Base-by-base conservation (phyloP, 768 basidiomycete species). In the Auricularia heimuer region DNA sequence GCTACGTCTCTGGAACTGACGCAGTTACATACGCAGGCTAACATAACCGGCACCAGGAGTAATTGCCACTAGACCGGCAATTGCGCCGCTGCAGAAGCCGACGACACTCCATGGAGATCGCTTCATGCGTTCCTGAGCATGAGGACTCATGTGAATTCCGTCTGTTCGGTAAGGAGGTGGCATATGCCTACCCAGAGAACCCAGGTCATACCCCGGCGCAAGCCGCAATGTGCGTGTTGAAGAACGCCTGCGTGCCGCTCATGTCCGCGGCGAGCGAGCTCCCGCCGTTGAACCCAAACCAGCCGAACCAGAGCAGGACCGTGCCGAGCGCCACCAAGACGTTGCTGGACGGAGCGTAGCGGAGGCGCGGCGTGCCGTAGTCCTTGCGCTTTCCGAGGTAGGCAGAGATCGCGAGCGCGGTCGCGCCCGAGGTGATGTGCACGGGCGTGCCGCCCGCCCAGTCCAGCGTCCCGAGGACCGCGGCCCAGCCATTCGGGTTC, bases 211-310 rank as follows among this genome's bases (percentile, higher is more conserved):
- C 90, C 93, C 85, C 91, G 67, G 90, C 85, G 2, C 91, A 88
- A 42, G 90, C 89, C n/a, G 87, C 84, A 12, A 94, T 77, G 88
- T 94, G 94, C 45, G 92, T 89, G 75, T 94, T 94, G 86, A 92
- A 89, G 64, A 88, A 82, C 18, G 92, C 92, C 73, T 88, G 84
- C 64, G 56, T 24, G 29, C 92, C 92, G 62, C 93, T 87, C 51
- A 95, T 79, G 76, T 94, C 94, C 39, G 92, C 91, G 36, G 89
- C 90, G 69, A 92, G 90, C 2, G 92, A 89, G 65, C 88, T 90
- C 29, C 92, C 93, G 61, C 90, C 93, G 76, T 94, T 95, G 81
- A 94, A 93, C 18, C 89, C 90, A 18, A 88, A 92, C 81, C 80
- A 78, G 36, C 92, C 91, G 72, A 94, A 89, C 90, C 89, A 93